These are phyloP conservation scores for Dactylonectria macrodidyma DNA, from an alignment of 2,329 filamentous ascomycete species.

Conservation along the genomic window DNA sequence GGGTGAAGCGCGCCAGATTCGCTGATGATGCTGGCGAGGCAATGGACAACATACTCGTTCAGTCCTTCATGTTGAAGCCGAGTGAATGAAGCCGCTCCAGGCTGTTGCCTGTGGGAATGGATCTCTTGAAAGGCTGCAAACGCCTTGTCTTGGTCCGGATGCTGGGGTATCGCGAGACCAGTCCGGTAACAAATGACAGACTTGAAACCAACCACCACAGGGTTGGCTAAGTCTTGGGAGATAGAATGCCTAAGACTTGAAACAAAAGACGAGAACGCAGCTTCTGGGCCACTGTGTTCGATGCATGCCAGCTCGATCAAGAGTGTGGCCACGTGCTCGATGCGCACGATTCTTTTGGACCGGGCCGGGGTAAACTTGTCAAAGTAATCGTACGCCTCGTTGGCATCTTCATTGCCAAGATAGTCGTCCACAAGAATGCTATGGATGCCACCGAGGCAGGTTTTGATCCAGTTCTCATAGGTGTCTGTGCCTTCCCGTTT, in stretches of 20 bases:
- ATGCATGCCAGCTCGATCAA: slow-evolving; percentile 67
- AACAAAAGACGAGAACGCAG: slow-evolving; percentile 54
- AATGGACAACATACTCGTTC: slow-evolving; percentile 79
- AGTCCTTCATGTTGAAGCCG: slow-evolving; percentile 74
- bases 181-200: slow-evolving; percentile 88
- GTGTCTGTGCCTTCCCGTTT: slow-evolving; percentile 55
- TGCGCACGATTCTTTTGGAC: slow-evolving; percentile 82
- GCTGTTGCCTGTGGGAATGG: slow-evolving; percentile 41
- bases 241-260: slow-evolving; percentile 62
- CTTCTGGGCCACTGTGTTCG: slow-evolving; percentile 44
- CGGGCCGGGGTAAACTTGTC: slow-evolving; percentile 73
- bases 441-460: slow-evolving; percentile 80
- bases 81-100: slow-evolving; percentile 54
- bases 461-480: slow-evolving; percentile 70
- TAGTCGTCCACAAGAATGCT: slow-evolving; percentile 84
- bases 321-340: slow-evolving; percentile 79
- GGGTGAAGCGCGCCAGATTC: slow-evolving; percentile 55
- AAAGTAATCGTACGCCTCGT: slow-evolving; percentile 75
- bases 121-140: slow-evolving; percentile 57
- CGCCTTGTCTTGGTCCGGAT: slow-evolving; percentile 58
- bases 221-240: slow-evolving; percentile 70
- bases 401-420: slow-evolving; percentile 68
- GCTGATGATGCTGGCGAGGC: slow-evolving; percentile 71
- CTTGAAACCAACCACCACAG: slow-evolving; percentile 84
- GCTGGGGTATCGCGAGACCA: slow-evolving; percentile 72